Evolutionary conservation across 805 yeast genomes (phyloP), one percentile per base, ranked within the genome.

Genomic region (Lipomyces anomalus): DNA sequence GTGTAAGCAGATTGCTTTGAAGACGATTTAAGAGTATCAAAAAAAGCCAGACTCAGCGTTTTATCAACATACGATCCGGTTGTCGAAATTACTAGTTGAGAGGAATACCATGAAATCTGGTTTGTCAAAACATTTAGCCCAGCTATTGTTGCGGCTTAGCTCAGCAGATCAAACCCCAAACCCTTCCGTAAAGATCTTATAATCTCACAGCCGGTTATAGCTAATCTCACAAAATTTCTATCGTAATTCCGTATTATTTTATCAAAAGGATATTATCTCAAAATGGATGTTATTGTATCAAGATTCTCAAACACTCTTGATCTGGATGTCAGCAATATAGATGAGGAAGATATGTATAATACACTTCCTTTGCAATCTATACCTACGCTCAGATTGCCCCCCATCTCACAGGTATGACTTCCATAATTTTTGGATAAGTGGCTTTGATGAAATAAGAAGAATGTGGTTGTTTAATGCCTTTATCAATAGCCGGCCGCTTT

Each of bases 401-500:
- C 65, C 20, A 56, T 61, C 37, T 47, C 61, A 17, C 57, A 60
- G 44, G 62, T 59, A 57, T 13, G 48, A 44, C 17, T 6, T 24
- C 16, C 24, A 17, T 35, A 4, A 21, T n/a, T n/a, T 28, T n/a
- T n/a, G n/a, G n/a, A n/a, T n/a, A n/a, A n/a, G 7, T 23, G 37
- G 28, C 9, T 22, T 26, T 23, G 22, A 17, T 40, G 37, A 44
- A 46, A 43, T 40, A 23, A 17, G 22, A n/a, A 32, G 29, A 22
- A 6, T 17, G 5, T 4, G 2, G 16, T 32, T 32, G 18, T 22
- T 35, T n/a, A 5, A 24, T 22, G 22, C n/a, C 43, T 38, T 23
- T 4, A 28, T 26, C 6, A 20, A 16, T 7, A 82, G 57, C 97
- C 98, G 26, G 79, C 95, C 4, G 95, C 84, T 44, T 90, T 90